Base-by-base conservation (phyloP, 768 basidiomycete species). In the Gloeophyllum trabeum region DNA sequence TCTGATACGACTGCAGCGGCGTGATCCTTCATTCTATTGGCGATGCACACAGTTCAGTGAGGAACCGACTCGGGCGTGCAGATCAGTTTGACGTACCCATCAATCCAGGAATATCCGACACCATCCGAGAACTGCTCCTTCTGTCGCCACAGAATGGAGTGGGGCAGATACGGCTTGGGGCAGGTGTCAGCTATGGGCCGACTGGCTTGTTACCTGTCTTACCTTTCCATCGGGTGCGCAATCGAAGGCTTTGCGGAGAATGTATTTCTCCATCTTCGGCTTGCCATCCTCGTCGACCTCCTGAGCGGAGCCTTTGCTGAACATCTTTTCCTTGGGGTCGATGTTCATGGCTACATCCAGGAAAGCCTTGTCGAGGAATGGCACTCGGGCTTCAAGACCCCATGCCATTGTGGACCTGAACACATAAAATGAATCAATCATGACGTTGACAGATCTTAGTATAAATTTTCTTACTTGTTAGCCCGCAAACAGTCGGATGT, bases 101-200 rank as follows among this genome's bases (percentile, higher is more conserved):
- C 93, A 55, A 98, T 98, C 93, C 94, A 97, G 24, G 91, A 93
- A 63, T 96, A 97, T 24, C 94, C 93, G 42, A 96, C 92, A 42
- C 96, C 96, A 54, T 99, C 96, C 2, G 93, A 97, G 67, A 99
- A 99, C 54, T 98, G 93, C 63, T 99, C 96, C 61, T 99, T 99
- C 61, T 99, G 96, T 43, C 96, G 75, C 96, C 96, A 99, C 32
- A 99, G 70, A 54, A 99, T 97, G 13, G 86, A 88, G 43, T 73
- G 73, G 10, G 96, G 96, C 40, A 99, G 78, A 64, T 98, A 99
- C 1, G 90, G 82, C 83, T 90, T 24, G 21, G 2, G 36, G 6
- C 12, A 44, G 3, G 25, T 18, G 43, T 10, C 25, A 35, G 13
- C 12, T 21, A 42, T n/a, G 36, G 21, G 10, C 14, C 19, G 36